phyloP scores from a whole-genome alignment of 2,329 filamentous ascomycete species.

The Drechslera avenae region DNA sequence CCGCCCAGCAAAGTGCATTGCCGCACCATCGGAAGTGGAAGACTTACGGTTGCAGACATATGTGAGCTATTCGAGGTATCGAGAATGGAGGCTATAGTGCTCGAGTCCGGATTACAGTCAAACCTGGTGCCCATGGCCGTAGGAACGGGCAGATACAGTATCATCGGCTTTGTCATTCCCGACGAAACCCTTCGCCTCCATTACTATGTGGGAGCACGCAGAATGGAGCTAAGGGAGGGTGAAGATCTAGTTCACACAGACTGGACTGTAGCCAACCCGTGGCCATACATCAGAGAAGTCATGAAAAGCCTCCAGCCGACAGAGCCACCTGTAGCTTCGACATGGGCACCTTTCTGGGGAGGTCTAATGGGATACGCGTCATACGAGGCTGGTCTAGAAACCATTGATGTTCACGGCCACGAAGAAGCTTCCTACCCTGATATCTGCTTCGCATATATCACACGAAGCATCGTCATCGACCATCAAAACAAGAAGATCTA shows the following conservation, averaged over 20 bases:
- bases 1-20: conserved; percentile 41
- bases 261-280: conserved; percentile 41
- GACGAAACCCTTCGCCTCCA: conserved; percentile 54
- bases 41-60: conserved; percentile 45
- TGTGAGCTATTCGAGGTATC: conserved; percentile 45
- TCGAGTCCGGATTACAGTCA: conserved; percentile 55
- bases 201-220: conserved; percentile 36
- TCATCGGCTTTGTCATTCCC: conserved; percentile 69
- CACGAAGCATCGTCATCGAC: conserved; percentile 78
- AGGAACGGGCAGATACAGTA: conserved; percentile 69
- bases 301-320: conserved; percentile 45
- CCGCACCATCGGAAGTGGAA: conserved; percentile 41
- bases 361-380: conserved; percentile 85
- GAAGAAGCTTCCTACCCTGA: conserved; percentile 61
- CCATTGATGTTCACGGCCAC: conserved; percentile 56
- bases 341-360: conserved; percentile 70
- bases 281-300: conserved; percentile 48
- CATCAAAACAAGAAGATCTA: conserved; percentile 66
- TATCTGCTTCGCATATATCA: conserved; percentile 76
- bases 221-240: conserved; percentile 40
- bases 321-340: conserved; percentile 31
- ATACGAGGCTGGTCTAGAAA: conserved; percentile 78
- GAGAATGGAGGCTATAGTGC: conserved; percentile 48
- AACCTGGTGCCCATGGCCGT: conserved; percentile 49
- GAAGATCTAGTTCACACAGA: conserved; percentile 34